Evolutionary conservation across 768 basidiomycete species (phyloP).

Genomic region (Astraeus odoratus): DNA sequence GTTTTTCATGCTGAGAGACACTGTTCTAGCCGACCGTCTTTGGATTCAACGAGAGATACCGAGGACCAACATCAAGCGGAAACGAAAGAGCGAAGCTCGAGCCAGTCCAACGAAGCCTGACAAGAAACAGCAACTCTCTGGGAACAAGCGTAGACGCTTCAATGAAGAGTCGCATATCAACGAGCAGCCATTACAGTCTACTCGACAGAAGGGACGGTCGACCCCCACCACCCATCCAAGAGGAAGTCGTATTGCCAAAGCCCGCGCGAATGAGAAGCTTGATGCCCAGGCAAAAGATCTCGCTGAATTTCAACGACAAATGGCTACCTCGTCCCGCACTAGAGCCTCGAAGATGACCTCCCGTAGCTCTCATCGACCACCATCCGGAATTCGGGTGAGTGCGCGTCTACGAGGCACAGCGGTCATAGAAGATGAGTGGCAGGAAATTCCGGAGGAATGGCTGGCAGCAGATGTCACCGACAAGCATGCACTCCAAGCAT

Average conservation of each 20-base stretch:
- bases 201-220: conserved; percentile 11
- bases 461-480: conserved; percentile 18
- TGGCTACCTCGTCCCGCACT: conserved; percentile 10
- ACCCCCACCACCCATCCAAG: conserved; percentile 28
- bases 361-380: conserved; percentile 19
- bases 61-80: conserved; percentile 37
- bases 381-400: conserved; percentile 58
- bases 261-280: conserved; percentile 62
- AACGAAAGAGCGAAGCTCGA: conserved; percentile 35
- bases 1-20: conserved; percentile 1
- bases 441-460: conserved; percentile 77
- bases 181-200: conserved; percentile 7
- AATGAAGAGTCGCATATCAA: conserved; percentile 1
- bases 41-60: conserved; percentile 78
- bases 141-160: conserved; percentile 22
- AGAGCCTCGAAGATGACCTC: conserved; percentile 8
- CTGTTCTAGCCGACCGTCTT: conserved; percentile 60
- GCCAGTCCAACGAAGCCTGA: conserved; percentile 9
- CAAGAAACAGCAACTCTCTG: conserved; percentile 13
- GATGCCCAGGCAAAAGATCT: conserved; percentile 65
- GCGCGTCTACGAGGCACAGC: conserved; percentile 51
- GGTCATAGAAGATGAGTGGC: conserved; percentile 63
- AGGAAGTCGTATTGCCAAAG: conserved; percentile 59
- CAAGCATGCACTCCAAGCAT: conserved; percentile 11
- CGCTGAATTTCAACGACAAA: conserved; percentile 52